Evolutionary conservation across 192 early-diverging fungal species (phyloP), one percentile per base, ranked within the genome.

Genomic region (Geranomyces variabilis): DNA sequence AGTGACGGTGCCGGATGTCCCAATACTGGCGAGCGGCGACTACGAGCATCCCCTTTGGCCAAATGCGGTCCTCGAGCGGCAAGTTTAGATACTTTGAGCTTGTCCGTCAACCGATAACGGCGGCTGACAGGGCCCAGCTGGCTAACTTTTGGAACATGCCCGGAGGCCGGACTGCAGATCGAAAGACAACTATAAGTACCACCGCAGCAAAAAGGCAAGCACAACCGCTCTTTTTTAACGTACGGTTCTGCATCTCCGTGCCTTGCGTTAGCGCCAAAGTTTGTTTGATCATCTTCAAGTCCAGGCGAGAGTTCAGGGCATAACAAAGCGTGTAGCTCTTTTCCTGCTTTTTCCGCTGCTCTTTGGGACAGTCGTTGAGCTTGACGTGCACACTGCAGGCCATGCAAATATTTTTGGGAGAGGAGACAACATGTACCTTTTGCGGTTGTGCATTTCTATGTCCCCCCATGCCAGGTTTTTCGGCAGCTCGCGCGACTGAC

Each of bases 281-380:
- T 57, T 24, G 10, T 26, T 21, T 57, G 15, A 28, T 7, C 29
- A 7, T 29, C 29, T 28, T 60, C 17, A 9, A 57, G 56, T 19
- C 9, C 10, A 6, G 29, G 58, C 17, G 7, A 2, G 24, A 60
- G 28, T 4, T 60, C 58, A 10, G 58, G 58, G 5, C 29, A 60
- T 31, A 60, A 33, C 15, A 28, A 7, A 14, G 63, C 34, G n/a
- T 47, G 34, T 8, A 66, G 34, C 13, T 66, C 63, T 66, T 47
- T 66, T 30, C 21, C 63, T 1, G 63, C 63, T 47, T 66, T 66
- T 13, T 44, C 63, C 21, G 63, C 63, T 47, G 63, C 63, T 47
- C 63, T 66, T 13, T 53, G 17, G 24, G 19, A 7, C 4, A 9
- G 51, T 24, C 51, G 15, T 53, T 53, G 24, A 53, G 51, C 17